Evolutionary conservation across 306 rosid genomes (phyloP).

Genomic region (Casuarina cunninghamiana): DNA sequence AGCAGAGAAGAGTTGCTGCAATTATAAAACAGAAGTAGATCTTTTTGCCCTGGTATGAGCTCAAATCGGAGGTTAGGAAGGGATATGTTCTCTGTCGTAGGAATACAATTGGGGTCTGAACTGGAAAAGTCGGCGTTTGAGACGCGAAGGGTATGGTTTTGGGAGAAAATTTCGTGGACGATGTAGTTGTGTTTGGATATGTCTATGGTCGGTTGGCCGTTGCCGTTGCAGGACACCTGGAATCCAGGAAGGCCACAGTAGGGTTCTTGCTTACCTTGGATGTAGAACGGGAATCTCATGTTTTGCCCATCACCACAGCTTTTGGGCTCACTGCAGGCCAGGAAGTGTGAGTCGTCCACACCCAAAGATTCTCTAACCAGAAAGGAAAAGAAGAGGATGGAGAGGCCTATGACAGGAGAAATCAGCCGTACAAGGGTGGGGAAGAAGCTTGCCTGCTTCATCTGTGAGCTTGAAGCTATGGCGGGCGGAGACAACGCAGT

Average conservation of each 20-base stretch:
- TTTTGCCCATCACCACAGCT: conserved; percentile 27
- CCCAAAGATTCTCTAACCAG: not conserved
- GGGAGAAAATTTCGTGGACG: conserved; percentile 31
- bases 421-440: not conserved
- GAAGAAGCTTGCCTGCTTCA: conserved; percentile 6
- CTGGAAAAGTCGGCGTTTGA: conserved; percentile 22
- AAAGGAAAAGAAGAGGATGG: not conserved
- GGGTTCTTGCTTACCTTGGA: not conserved
- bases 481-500: not conserved
- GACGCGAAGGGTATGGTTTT: not conserved
- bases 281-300: conserved; percentile 35
- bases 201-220: conserved; percentile 15
- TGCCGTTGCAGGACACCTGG: conserved; percentile 14
- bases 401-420: not conserved
- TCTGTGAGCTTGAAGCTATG: conserved; percentile 10
- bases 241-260: conserved; percentile 41
- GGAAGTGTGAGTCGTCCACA: conserved; percentile 12
- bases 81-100: not conserved
- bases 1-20: conserved; percentile 17
- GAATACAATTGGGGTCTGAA: not conserved
- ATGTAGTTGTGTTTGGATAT: not conserved
- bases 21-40: not conserved
- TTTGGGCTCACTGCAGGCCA: conserved; percentile 23
- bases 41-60: not conserved
- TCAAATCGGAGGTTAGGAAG: not conserved